Conservation (phyloP, 495 filamentous ascomycete genomes). For the Hyphodiscus hymeniophilus region DNA sequence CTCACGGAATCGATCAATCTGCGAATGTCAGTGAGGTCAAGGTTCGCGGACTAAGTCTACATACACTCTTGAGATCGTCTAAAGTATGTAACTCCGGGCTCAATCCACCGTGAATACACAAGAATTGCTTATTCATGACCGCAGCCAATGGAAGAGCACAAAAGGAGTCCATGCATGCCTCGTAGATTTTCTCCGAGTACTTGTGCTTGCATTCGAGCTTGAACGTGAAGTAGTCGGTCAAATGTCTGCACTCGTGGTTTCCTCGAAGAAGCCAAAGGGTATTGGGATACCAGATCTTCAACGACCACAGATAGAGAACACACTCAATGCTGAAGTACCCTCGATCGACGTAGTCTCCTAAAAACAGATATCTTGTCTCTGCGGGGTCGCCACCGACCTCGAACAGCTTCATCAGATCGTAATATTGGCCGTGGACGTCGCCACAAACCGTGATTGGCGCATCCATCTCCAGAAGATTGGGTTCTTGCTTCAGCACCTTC, state of each 20-base stretch:
- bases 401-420: conserved; percentile 98
- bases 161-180: conserved; percentile 97
- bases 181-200: conserved; percentile 92
- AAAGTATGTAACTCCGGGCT: conserved; percentile 93
- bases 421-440: conserved; percentile 98
- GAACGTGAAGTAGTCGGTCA: conserved; percentile 99
- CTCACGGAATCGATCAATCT: conserved; percentile 98
- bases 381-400: conserved; percentile 96
- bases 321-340: conserved; percentile 99
- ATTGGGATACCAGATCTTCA: conserved; percentile 99
- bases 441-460: conserved; percentile 99
- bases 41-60: conserved; percentile 22
- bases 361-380: conserved; percentile 91
- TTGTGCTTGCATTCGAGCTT: conserved; percentile 99
- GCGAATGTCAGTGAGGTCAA: neutral
- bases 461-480: conserved; percentile 98
- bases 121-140: conserved; percentile 99
- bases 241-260: conserved; percentile 96
- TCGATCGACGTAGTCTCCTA: conserved; percentile 96
- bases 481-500: conserved; percentile 75
- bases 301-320: conserved; percentile 91
- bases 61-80: conserved; percentile 80
- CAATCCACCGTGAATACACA: conserved; percentile 95
- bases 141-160: conserved; percentile 89
- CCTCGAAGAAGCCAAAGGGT: conserved; percentile 94